Base-by-base conservation (phyloP, 495 filamentous ascomycete species). In the Aspergillus ellipticus region DNA sequence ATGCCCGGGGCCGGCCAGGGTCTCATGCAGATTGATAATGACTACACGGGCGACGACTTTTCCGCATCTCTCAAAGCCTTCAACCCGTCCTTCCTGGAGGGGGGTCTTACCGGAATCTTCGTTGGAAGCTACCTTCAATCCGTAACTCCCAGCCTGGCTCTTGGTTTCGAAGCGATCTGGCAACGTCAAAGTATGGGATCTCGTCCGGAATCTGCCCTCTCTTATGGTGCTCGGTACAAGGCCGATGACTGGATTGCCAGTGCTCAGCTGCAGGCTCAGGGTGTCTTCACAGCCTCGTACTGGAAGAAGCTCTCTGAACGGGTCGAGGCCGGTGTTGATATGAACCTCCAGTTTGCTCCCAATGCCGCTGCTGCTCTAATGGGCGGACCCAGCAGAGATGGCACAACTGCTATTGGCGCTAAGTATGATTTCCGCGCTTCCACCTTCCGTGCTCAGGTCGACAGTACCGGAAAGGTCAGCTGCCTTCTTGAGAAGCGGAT, bases 361-460 rank as follows among this genome's bases (percentile, higher is more conserved):
- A 76, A 59, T 39, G 63, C 74, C 13, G 75, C 84, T 42, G 76
- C 79, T 48, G 75, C 76, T 42, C 85, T 94, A 85, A 88, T 89
- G 67, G 86, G 85, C 59, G 79, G 82, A 19, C 67, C 82, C 47
- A 82, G 82, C 63, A 90, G 89, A 65, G 93, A 97, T 62, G 95
- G 95, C 42, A 81, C 88, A 48, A 91, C 94, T 53, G 88, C 92
- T 39, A 79, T 97, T 62, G 95, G 94, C 66, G 91, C 90, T 62
- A 99, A 97, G 76, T 99, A 99, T 71, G 94, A 97, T 67, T 99
- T 99, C 85, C 82, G 90, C 55, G 86, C 89, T 67, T 93, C 90
- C 35, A 92, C 89, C 9, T 96, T 97, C 83, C 84, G 92, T 58
- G 94, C 93, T 19, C 95, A 97, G 74, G 81, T 99, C 50, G 94